A percentile compares a stretch with the other conserved stretches of the same genome.
These are phyloP conservation scores for Malus domestica DNA, from an alignment of 306 rosid genomes.

Conservation along the genomic window DNA sequence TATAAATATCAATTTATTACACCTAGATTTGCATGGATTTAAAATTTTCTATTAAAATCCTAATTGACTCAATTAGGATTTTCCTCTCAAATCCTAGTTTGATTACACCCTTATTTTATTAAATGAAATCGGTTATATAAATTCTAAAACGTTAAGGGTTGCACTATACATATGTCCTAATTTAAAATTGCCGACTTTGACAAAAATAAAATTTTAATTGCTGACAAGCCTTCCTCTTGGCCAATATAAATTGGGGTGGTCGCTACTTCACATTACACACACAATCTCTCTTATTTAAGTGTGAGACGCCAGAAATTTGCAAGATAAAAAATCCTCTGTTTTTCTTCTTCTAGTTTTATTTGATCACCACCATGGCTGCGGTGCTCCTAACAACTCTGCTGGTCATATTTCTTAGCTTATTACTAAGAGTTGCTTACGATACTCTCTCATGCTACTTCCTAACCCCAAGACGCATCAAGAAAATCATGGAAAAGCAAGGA, in stretches of 20 bases:
- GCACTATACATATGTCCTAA: not conserved
- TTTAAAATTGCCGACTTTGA: not conserved
- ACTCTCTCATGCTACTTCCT: constrained; percentile 51
- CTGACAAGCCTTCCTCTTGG: not conserved
- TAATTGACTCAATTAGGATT: too few species aligned
- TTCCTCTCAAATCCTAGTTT: too few species aligned
- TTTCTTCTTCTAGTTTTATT: not conserved
- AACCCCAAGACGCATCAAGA: constrained; percentile 65
- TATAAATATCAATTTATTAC: too few species aligned
- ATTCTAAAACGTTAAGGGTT: too few species aligned
- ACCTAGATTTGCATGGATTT: too few species aligned
- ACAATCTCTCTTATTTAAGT: not conserved
- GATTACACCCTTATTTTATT: too few species aligned
- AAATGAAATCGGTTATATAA: too few species aligned
- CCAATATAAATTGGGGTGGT: not conserved
- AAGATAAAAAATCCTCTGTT: not conserved
- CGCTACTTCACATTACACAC: not conserved
- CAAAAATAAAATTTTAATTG: not conserved
- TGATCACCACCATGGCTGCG: constrained; percentile 24
- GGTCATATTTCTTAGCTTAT: constrained; percentile 18
- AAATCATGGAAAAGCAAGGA: constrained; percentile 80
- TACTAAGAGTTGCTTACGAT: constrained; percentile 41
- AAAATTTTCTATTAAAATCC: too few species aligned
- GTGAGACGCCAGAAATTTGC: too few species aligned
- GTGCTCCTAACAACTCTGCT: constrained; percentile 31